Percentiles rank a stretch among this genome's conserved stretches.
Evolutionary conservation across 202 grass and related monocot genomes (phyloP).

Genomic region (Schoenoplectus triqueter): DNA sequence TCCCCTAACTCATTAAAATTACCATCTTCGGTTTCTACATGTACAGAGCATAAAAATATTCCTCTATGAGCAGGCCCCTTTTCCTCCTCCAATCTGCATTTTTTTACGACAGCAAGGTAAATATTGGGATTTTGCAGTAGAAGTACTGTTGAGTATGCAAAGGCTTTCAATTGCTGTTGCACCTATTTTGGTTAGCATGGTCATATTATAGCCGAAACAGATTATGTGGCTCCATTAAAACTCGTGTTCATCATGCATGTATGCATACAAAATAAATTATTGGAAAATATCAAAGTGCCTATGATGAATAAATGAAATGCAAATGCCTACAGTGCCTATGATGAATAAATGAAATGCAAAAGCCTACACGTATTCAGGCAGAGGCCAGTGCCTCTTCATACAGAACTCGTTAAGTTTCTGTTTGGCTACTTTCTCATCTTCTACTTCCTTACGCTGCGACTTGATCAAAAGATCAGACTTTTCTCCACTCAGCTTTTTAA

Average conservation of each 20-base stretch:
- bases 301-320: too few relatives aligned
- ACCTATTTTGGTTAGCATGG: not conserved
- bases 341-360: constrained; percentile 30
- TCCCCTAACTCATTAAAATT: constrained; percentile 58
- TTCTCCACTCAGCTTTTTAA: constrained; percentile 51
- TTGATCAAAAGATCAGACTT: constrained; percentile 15
- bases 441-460: constrained; percentile 32
- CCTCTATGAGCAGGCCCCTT: constrained; percentile 62
- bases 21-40: constrained; percentile 40
- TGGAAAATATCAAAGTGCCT: not conserved
- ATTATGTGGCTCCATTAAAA: not conserved
- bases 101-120: not conserved
- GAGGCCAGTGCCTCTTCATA: constrained; percentile 51
- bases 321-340: too few relatives aligned
- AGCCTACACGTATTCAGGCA: constrained; percentile 71
- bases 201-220: not conserved
- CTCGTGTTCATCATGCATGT: not conserved
- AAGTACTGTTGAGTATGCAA: not conserved
- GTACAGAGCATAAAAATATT: constrained; percentile 72
- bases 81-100: constrained; percentile 82
- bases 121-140: not conserved
- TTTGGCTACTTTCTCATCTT: constrained; percentile 62
- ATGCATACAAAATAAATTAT: not conserved
- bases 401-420: constrained; percentile 71
- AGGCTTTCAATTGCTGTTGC: not conserved